Percentiles rank a stretch among this genome's conserved stretches.
Conservation (phyloP, 345 rosid species). For the Salix exigua region DNA sequence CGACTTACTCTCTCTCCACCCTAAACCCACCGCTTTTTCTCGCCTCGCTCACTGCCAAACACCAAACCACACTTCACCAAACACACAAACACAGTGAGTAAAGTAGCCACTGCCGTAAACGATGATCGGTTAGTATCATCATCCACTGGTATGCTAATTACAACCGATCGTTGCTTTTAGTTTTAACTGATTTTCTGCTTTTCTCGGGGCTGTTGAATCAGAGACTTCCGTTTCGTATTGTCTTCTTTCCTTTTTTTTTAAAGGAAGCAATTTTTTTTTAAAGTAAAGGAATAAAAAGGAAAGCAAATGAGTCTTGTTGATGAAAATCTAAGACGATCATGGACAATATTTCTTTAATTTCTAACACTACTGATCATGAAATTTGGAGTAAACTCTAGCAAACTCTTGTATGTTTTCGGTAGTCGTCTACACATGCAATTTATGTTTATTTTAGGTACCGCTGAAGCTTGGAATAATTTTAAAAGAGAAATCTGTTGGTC, state of each 20-base stretch:
- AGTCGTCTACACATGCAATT: not conserved
- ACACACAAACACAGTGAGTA: not conserved
- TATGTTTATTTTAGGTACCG: slow-evolving; percentile 12
- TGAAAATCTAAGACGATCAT: no score
- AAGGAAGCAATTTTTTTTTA: no score
- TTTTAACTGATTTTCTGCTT: not conserved
- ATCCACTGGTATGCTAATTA: slow-evolving; percentile 21
- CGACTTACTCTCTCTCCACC: not conserved
- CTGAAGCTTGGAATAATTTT: slow-evolving; percentile 17
- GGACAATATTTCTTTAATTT: no score
- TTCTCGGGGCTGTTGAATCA: no score
- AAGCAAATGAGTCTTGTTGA: no score
- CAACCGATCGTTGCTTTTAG: no score
- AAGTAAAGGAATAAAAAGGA: no score
- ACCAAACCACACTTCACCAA: not conserved
- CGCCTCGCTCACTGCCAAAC: slow-evolving; percentile 5
- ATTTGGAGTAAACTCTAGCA: not conserved
- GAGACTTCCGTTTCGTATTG: no score
- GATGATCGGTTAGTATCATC: slow-evolving; percentile 24
- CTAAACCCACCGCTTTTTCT: slow-evolving; percentile 11
- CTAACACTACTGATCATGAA: not conserved
- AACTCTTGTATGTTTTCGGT: not conserved
- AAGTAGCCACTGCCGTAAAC: not conserved
- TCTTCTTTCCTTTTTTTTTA: no score
- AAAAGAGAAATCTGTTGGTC: slow-evolving; percentile 18